Base-by-base conservation (phyloP, 2,329 filamentous ascomycete genomes). In the Fusarium lyarnte region DNA sequence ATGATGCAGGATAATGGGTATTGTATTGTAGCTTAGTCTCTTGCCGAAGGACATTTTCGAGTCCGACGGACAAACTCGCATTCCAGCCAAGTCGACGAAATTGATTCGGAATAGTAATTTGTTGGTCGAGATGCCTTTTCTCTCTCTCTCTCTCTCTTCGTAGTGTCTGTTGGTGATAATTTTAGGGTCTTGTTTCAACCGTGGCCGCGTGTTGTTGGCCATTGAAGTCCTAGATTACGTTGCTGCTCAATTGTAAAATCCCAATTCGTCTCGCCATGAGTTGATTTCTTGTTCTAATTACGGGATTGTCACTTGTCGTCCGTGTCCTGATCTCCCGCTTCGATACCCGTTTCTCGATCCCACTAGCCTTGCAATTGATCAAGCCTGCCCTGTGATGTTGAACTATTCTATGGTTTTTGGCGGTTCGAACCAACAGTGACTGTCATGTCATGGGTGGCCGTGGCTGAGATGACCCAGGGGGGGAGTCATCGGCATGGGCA, bases 401-500 rank as follows among this genome's bases (percentile, higher is more conserved):
- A n/a, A 21, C 13, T 29, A 31, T 25, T 59, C 36, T 52, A 36
- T 58, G 43, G 38, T 27, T 31, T 46, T 36, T 21, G 43, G 27
- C 19, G 49, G 49, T 13, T 53, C 49, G 33, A 9, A 39, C 49
- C 49, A 53, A 53, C 46, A 49, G 29, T 9, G 8, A 23, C 33
- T 17, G 25, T 21, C 19, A 25, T 23, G 52, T 23, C 19, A 33
- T 23, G 52, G 52, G 52, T 47, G 53, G 54, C 55, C 47, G 70
- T 73, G 70, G 70, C 70, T 73, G 66, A 73, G 70, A 65, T 42
- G 63, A 43, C 49, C 42, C 29, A 52, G 49, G 64, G 57, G 57
- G 63, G 74, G 75, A 77, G 75, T 77, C 75, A 77, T 74, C 75
- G 75, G 75, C 71, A 70, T 45, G 64, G 70, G 54, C 61, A 38